Percentiles rank a stretch among this genome's conserved stretches.
Conservation (phyloP, 345 rosid genomes). For the Eucalyptus pauciflora region DNA sequence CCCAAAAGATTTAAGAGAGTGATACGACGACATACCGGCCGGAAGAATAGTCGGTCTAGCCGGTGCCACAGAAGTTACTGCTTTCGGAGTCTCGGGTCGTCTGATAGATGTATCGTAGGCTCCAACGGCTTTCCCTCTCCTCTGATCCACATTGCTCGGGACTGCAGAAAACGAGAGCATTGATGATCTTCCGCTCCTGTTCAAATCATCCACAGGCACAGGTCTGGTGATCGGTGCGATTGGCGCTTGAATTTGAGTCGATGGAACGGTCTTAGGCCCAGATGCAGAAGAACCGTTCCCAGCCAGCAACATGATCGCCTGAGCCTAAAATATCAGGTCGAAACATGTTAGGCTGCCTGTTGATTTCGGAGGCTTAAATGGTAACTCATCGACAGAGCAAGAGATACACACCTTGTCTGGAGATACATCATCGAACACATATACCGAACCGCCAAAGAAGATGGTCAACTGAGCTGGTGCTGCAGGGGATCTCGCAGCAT, state of each 20-base stretch:
- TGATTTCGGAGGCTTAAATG: background rate
- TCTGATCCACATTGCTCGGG: background rate
- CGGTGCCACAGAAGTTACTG: background rate
- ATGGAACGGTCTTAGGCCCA: slow-evolving; percentile 11
- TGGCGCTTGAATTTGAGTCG: slow-evolving; percentile 12
- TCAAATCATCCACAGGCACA: background rate
- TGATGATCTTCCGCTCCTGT: background rate
- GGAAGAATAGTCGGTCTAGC: slow-evolving; percentile 26
- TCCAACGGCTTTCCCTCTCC: background rate
- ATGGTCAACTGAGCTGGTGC: slow-evolving; percentile 57
- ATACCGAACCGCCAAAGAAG: slow-evolving; percentile 69
- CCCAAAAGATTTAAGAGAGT: background rate
- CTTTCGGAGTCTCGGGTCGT: slow-evolving; percentile 23
- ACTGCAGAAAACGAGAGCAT: background rate
- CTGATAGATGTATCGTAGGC: slow-evolving; percentile 8
- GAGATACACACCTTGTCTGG: slow-evolving; percentile 54
- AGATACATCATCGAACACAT: slow-evolving; percentile 56
- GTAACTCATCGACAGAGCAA: background rate
- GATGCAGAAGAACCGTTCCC: slow-evolving; percentile 31
- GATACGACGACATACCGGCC: slow-evolving; percentile 24
- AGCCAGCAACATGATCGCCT: slow-evolving; percentile 79
- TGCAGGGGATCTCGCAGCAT: slow-evolving; percentile 30
- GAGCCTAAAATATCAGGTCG: slow-evolving; percentile 43
- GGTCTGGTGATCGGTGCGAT: slow-evolving; percentile 7
- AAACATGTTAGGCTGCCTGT: background rate